These are phyloP conservation scores for Penicillium sp. DNA, from an alignment of 2,329 filamentous ascomycete species.

Conservation along the genomic window DNA sequence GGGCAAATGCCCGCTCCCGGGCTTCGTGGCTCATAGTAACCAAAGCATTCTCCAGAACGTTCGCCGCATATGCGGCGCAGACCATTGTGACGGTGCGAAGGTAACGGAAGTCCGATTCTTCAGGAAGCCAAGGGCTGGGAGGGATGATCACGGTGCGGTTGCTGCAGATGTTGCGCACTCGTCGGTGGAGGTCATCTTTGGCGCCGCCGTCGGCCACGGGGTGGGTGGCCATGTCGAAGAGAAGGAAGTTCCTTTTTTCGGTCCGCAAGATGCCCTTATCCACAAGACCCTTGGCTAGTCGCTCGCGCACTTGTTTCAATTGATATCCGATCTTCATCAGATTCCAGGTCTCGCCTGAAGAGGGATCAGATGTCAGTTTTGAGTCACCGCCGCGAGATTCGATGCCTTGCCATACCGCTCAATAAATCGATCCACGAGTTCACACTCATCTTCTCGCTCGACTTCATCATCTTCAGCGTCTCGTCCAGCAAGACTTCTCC, in stretches of 20 bases:
- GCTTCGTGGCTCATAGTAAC: slow-evolving; percentile 91
- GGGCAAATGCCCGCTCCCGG: slow-evolving; percentile 88
- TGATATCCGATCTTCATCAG: slow-evolving; percentile 99
- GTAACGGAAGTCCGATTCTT: slow-evolving; percentile 91
- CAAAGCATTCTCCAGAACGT: slow-evolving; percentile 96
- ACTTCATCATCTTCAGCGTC: slow-evolving; percentile 99
- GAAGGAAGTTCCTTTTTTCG: slow-evolving; percentile 98
- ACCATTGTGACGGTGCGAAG: slow-evolving; percentile 92
- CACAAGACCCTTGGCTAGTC: slow-evolving; percentile 92
- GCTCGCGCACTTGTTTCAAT: slow-evolving; percentile 97
- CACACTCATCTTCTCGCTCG: slow-evolving; percentile 99
- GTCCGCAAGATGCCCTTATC: slow-evolving; percentile 98
- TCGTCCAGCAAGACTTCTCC: slow-evolving; percentile 97
- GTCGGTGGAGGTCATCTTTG: slow-evolving; percentile 93
- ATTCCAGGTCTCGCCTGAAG: slow-evolving; percentile 94
- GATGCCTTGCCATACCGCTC: slow-evolving; percentile 67
- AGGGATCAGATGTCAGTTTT: slow-evolving; percentile 21
- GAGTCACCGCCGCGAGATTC: slow-evolving; percentile 3
- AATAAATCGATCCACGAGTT: slow-evolving; percentile 98
- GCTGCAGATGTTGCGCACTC: slow-evolving; percentile 88
- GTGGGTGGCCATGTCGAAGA: slow-evolving; percentile 99
- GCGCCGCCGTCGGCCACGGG: slow-evolving; percentile 93
- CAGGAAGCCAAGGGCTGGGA: slow-evolving; percentile 81
- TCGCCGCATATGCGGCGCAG: slow-evolving; percentile 95
- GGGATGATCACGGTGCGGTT: slow-evolving; percentile 91